Base-by-base conservation (phyloP, 768 basidiomycete genomes). In the Russula lepida region DNA sequence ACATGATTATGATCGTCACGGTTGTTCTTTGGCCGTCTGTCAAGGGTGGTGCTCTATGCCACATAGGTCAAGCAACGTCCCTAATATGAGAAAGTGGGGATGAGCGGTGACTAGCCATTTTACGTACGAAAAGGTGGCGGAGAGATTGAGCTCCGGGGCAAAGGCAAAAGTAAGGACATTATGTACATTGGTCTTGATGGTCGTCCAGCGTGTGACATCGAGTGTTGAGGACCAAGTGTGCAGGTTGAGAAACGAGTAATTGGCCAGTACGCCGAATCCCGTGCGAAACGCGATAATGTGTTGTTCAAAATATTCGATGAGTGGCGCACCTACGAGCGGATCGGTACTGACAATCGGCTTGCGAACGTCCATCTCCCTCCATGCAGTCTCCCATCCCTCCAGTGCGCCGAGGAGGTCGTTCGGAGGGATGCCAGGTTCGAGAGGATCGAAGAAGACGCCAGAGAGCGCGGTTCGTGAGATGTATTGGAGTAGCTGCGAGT, bases 191-290 rank as follows among this genome's bases (percentile, higher is more conserved):
- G 55, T 25, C 1, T 60, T 28, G 25, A 60, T 60, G 28, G 46
- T 60, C 3, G 59, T 60, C 59, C 59, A 60, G 9, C 17, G 37
- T 2, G 59, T 13, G 19, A 30, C 25, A n/a, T 48, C 28, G 27
- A 35, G 47, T 25, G 7, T 2, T 6, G 53, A 41, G 6, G 28
- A 39, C 5, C 33, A 15, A 2, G 35, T 17, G 30, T 47, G 47
- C 59, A 60, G 55, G 37, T 60, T 47, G 25, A 60, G 47, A 33
- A 60, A 60, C 2, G 59, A 60, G 53, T 60, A 60, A 0, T 47
- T 47, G 1, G 59, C 53, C 6, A 27, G 21, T 37, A 37, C 49
- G 5, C 37, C 54, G 21, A 55, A 55, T 48, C 59, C 59, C 28
- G 55, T 54, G 4, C 53, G 54, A 17, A 60, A 49, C 4, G 49